Evolutionary conservation across 75 land plant species (phyloP).

Genomic region (Sequoiadendron giganteum): DNA sequence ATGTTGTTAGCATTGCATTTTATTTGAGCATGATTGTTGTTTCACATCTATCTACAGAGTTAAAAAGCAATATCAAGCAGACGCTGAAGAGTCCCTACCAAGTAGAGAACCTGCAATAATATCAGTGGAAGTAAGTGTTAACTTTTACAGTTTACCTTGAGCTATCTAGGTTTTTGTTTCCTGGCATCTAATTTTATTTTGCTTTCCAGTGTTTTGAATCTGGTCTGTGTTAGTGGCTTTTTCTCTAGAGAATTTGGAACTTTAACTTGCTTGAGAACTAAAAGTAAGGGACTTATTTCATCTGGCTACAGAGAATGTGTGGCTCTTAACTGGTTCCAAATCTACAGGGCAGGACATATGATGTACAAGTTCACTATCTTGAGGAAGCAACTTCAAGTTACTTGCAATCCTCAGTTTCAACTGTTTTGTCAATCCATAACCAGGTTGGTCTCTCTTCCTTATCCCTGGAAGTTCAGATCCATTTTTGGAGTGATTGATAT

Average conservation of each 20-base stretch:
- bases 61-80: constrained; percentile 27
- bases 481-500: neutral
- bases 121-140: constrained; percentile 80
- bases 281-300: neutral
- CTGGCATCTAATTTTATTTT: neutral
- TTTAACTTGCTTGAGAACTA: neutral
- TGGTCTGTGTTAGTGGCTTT: neutral
- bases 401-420: constrained; percentile 75
- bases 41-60: constrained; percentile 9
- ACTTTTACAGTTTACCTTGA: neutral
- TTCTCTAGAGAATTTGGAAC: neutral
- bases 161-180: neutral
- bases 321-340: constrained; percentile 10
- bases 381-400: constrained; percentile 78
- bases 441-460: constrained; percentile 25
- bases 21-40: neutral
- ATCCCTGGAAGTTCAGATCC: neutral
- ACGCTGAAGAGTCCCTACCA: constrained; percentile 38
- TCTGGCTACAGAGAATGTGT: neutral
- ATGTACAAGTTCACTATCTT: constrained; percentile 66
- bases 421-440: constrained; percentile 72
- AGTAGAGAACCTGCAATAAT: constrained; percentile 70
- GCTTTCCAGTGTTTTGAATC: neutral
- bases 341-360: constrained; percentile 73
- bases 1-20: neutral